Conservation (phyloP, 2,329 filamentous ascomycete genomes). For the Penicillium palitans region DNA sequence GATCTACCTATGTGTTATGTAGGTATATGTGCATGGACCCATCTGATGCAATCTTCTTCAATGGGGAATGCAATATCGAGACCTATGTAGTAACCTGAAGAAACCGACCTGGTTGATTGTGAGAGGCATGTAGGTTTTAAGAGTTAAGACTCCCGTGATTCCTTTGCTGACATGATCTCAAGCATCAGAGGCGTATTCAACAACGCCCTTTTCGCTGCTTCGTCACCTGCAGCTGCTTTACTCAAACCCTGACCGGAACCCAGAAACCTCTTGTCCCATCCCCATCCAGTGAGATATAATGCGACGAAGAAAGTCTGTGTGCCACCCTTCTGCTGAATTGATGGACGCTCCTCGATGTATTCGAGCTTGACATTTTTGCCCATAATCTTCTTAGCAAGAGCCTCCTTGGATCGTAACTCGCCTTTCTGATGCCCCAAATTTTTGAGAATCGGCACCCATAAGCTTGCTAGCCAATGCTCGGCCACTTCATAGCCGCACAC, state of each 20-base stretch:
- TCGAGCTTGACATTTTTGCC: conserved; percentile 59
- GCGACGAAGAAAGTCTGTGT: conserved; percentile 47
- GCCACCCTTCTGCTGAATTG: conserved; percentile 36
- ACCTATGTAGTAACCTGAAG: neutral
- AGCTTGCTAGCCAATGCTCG: conserved; percentile 68
- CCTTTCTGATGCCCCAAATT: conserved; percentile 28
- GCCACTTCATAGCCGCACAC: conserved; percentile 61
- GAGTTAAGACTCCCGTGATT: conserved; percentile 10
- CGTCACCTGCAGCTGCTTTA: conserved; percentile 48
- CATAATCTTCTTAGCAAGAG: conserved; percentile 55
- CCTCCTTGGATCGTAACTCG: conserved; percentile 53
- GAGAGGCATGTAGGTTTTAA: neutral
- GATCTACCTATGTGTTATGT: neutral
- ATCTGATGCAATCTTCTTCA: neutral
- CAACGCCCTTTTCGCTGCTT: conserved; percentile 46
- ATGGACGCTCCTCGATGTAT: conserved; percentile 54
- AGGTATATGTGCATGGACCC: neutral
- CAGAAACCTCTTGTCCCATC: conserved; percentile 45
- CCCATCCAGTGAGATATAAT: conserved; percentile 52
- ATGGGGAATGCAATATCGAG: neutral
- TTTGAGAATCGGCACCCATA: conserved; percentile 70
- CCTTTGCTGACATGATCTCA: conserved; percentile 40
- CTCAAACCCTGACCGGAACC: conserved; percentile 48
- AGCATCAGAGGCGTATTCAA: conserved; percentile 41
- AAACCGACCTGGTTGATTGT: neutral